Evolutionary conservation across 116 monocot species (phyloP).

Genomic region (Phalaenopsis hybrid): DNA sequence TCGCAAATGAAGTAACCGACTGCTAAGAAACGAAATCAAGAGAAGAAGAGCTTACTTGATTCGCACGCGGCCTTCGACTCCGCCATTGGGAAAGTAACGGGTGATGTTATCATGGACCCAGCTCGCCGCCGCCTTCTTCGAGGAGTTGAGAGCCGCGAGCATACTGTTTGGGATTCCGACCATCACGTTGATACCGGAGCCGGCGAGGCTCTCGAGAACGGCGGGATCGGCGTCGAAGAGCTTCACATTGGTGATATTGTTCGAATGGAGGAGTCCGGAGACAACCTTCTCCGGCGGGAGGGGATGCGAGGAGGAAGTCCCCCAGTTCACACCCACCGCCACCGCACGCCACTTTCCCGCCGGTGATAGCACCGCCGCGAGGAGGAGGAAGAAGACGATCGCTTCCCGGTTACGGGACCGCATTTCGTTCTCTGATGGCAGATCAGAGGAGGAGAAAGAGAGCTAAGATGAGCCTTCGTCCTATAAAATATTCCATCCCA

Average conservation of each 20-base stretch:
- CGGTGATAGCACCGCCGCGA: not conserved
- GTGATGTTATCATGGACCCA: conserved; percentile 96
- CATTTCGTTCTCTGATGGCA: not conserved
- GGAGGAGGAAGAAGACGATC: conserved; percentile 15
- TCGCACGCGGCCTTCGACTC: conserved; percentile 28
- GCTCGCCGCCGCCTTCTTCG: conserved; percentile 56
- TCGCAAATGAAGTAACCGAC: not conserved
- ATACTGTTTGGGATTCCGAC: conserved; percentile 75
- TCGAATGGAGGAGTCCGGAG: conserved; percentile 50
- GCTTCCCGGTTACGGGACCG: conserved; percentile 1
- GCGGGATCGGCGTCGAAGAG: conserved; percentile 66
- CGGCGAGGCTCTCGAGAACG: conserved; percentile 51
- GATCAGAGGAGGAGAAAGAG: no score
- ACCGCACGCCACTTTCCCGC: not conserved
- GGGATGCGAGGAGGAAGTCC: conserved; percentile 52
- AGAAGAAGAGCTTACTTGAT: conserved; percentile 46
- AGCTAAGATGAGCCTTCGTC: no score
- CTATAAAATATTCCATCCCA: no score
- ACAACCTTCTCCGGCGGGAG: conserved; percentile 66
- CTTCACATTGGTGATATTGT: conserved; percentile 58
- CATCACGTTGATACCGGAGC: conserved; percentile 50
- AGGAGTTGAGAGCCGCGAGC: conserved; percentile 52
- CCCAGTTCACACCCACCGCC: conserved; percentile 66
- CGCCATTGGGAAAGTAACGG: conserved; percentile 37
- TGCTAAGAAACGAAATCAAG: not conserved